Conservation (phyloP, 306 rosid genomes). For the Castanea mollissima region DNA sequence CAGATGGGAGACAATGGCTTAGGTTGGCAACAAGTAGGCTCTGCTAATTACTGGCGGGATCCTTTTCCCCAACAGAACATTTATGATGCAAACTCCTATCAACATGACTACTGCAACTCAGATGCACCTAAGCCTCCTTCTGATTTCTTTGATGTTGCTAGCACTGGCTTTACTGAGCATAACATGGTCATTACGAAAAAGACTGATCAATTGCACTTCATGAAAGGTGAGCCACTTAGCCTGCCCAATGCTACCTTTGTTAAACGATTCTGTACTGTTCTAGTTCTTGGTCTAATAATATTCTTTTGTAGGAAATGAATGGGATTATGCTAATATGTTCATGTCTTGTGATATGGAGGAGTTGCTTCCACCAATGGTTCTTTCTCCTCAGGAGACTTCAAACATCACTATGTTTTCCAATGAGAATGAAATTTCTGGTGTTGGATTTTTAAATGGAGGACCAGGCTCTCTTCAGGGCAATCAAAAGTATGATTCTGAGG, state of each 20-base stretch:
- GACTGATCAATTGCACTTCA: neutral
- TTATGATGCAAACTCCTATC: neutral
- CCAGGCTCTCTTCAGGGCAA: neutral
- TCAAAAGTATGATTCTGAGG: slow-evolving; percentile 16
- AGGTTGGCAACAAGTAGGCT: slow-evolving; percentile 9
- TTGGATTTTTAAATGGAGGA: slow-evolving; percentile 10
- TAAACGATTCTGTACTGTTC: neutral
- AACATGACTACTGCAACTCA: neutral
- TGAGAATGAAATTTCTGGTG: slow-evolving; percentile 18
- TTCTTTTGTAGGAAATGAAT: too few species aligned
- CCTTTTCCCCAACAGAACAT: too few species aligned
- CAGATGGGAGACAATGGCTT: slow-evolving; percentile 1
- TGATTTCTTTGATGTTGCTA: neutral
- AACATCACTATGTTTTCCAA: slow-evolving; percentile 10
- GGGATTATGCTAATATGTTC: too few species aligned
- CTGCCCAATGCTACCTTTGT: neutral
- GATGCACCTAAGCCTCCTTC: neutral
- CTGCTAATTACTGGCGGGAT: too few species aligned
- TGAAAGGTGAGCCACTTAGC: slow-evolving; percentile 1
- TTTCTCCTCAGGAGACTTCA: slow-evolving; percentile 20
- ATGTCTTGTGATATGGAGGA: too few species aligned
- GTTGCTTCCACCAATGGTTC: neutral
- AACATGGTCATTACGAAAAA: neutral
- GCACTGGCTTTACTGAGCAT: neutral
- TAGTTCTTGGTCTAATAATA: too few species aligned